Conservation (phyloP, 305 asterid species). For the Euphrasia arctica region DNA sequence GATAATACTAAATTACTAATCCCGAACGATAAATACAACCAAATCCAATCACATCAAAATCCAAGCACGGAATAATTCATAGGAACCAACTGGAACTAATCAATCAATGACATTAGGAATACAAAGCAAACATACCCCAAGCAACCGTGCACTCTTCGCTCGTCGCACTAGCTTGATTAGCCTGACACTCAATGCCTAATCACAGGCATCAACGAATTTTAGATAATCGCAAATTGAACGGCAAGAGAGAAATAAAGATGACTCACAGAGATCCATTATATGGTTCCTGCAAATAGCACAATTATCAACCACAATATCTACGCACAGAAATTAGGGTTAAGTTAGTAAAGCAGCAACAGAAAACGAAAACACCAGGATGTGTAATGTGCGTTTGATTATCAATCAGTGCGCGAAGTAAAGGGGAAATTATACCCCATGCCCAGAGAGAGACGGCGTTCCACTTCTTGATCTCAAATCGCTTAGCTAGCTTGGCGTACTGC, state of each 20-base stretch:
- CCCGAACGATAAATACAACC: neutral
- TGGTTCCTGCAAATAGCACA: slow-evolving; percentile 97
- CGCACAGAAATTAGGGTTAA: slow-evolving; percentile 33
- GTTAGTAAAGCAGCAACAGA: neutral
- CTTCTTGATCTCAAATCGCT: slow-evolving; percentile 85
- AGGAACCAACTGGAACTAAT: neutral
- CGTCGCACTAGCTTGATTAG: slow-evolving; percentile 92
- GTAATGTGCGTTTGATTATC: neutral
- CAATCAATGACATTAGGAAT: slow-evolving; percentile 8
- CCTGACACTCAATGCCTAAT: slow-evolving; percentile 91
- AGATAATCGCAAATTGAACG: slow-evolving; percentile 1
- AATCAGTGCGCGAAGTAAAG: neutral
- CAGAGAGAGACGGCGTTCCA: slow-evolving; percentile 96
- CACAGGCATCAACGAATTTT: slow-evolving; percentile 17
- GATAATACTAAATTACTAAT: neutral
- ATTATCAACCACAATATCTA: slow-evolving; percentile 94
- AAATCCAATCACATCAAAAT: slow-evolving; percentile 5
- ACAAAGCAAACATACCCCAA: slow-evolving; percentile 62
- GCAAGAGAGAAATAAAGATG: neutral
- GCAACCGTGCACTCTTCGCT: slow-evolving; percentile 95
- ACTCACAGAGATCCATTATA: slow-evolving; percentile 95
- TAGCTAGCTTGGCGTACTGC: slow-evolving; percentile 52
- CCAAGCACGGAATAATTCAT: slow-evolving; percentile 1
- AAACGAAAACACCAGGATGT: slow-evolving; percentile 6
- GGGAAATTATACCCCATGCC: slow-evolving; percentile 78